Percentiles rank a stretch among this genome's conserved stretches.
Evolutionary conservation across 2,329 filamentous ascomycete genomes (phyloP).

Genomic region (Botryotinia narcissicola): DNA sequence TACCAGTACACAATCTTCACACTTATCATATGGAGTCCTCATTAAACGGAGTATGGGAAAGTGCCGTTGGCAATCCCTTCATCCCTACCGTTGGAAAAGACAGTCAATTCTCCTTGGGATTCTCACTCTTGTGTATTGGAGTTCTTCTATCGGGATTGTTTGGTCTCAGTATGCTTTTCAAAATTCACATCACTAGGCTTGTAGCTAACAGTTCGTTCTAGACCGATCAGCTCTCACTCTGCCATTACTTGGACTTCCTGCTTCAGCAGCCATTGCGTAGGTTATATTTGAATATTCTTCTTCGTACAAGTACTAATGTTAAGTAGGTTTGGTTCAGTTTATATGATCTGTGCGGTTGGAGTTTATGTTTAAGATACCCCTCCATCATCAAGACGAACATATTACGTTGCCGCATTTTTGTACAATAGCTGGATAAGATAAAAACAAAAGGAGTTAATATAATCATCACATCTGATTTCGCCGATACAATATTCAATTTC

Average conservation of each 20-base stretch:
- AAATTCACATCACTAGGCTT: neutral
- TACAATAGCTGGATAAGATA: constrained; percentile 38
- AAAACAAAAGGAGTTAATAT: constrained; percentile 32
- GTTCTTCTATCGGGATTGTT: constrained; percentile 75
- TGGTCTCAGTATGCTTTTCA: constrained; percentile 68
- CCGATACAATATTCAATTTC: constrained; percentile 10
- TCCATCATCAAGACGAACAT: constrained; percentile 26
- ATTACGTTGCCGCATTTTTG: constrained; percentile 33
- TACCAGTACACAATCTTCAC: constrained; percentile 19
- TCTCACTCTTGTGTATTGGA: constrained; percentile 69
- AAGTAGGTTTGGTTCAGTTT: constrained; percentile 83
- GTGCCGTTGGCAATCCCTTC: constrained; percentile 84
- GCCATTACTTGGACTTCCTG: constrained; percentile 75
- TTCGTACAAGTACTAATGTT: constrained; percentile 23
- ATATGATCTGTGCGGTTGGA: constrained; percentile 98
- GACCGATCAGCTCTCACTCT: constrained; percentile 80
- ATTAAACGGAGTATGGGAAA: constrained; percentile 89
- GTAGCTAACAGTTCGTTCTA: constrained; percentile 42
- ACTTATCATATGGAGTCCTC: constrained; percentile 76
- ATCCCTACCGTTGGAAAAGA: constrained; percentile 75
- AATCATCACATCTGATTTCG: constrained; percentile 25
- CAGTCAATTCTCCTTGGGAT: constrained; percentile 79
- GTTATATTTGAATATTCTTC: constrained; percentile 40
- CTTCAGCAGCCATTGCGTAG: constrained; percentile 87
- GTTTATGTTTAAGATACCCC: constrained; percentile 75